Base-by-base conservation (phyloP, 257 asterid species). In the Przewalskia tangutica region DNA sequence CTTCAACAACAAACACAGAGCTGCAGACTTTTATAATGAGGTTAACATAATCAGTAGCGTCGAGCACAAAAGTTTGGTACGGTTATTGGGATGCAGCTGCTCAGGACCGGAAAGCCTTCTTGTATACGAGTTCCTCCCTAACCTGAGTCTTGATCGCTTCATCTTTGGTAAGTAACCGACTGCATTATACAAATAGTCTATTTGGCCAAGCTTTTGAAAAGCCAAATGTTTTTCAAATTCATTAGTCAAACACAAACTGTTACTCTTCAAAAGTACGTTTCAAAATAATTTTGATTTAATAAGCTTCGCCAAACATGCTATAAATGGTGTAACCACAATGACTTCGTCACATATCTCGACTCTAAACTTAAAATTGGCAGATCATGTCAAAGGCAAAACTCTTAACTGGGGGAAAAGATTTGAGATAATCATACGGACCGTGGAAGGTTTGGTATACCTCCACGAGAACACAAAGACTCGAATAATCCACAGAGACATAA, bases 321-420 rank as follows among this genome's bases (percentile, higher is more conserved):
- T 27, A 27, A 27, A 27, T 27, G 32, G 32, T 27, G 65, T 18
- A 18, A 59, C 0, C 34, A 7, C 7, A 6, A 17, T 7, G 4
- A 14, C 71, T 12, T 64, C 1, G 4, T 3, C 38, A 23, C 3
- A 62, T 12, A 63, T 12, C 3, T 9, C 10, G 67, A 23, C 34
- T 36, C 50, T 6, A 65, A 67, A n/a, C 20, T 76, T 56, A 4
- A 36, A 13, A 8, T 14, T 65, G 48, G 55, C 89, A 89, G 91
- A 89, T 66, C 11, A 83, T 20, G 79, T 27, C 51, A 82, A 63
- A 76, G 89, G 90, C 20, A 87, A 83, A 79, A 80, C 83, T 63
- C 86, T 89, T 4, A 85, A 83, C 70, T 89, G 91, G 91, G 90
- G 83, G 86, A 89, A 84, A 78, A 84, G 91, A 81, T 85, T 87